phyloP scores from a whole-genome alignment of 2,329 filamentous ascomycete genomes.

The Leptographium procerum region DNA sequence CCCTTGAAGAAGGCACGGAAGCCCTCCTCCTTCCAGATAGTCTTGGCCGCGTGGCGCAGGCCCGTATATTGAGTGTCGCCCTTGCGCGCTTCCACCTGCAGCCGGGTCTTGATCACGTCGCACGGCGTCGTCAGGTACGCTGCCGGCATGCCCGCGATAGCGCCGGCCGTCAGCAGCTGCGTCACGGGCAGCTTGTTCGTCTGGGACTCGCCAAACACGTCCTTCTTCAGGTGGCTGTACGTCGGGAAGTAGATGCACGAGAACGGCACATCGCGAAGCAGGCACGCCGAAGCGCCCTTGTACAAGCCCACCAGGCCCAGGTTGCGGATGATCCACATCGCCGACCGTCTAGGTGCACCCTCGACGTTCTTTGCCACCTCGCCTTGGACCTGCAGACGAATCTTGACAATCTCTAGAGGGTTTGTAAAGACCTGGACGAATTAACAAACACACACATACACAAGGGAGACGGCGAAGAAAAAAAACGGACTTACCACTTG shows the following conservation, averaged over 20 bases:
- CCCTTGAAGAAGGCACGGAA: constrained; percentile 98
- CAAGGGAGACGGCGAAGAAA: background rate
- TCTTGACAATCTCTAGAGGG: constrained; percentile 98
- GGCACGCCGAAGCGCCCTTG: constrained; percentile 89
- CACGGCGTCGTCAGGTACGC: constrained; percentile 94
- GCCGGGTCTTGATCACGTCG: constrained; percentile 97
- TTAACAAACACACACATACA: constrained; percentile 1
- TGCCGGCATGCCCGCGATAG: constrained; percentile 84
- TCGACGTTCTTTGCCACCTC: constrained; percentile 84
- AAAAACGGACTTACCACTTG: constrained; percentile 69
- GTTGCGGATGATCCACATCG: constrained; percentile 96
- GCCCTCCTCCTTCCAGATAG: constrained; percentile 81
- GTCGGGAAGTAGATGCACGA: constrained; percentile 98
- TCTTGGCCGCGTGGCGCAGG: constrained; percentile 72
- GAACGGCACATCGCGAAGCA: constrained; percentile 93
- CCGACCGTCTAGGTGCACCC: constrained; percentile 73
- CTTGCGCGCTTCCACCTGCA: constrained; percentile 95
- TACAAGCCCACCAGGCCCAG: constrained; percentile 89
- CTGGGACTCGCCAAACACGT: constrained; percentile 80
- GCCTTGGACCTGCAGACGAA: constrained; percentile 92
- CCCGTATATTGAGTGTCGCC: constrained; percentile 82
- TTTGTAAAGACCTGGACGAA: constrained; percentile 75
- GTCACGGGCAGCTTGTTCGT: constrained; percentile 82
- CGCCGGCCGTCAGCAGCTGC: constrained; percentile 86
- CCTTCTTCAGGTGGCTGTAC: constrained; percentile 88